Evolutionary conservation across 2,329 filamentous ascomycete species (phyloP), one percentile per base, ranked within the genome.

Genomic region (Alternaria sp.): DNA sequence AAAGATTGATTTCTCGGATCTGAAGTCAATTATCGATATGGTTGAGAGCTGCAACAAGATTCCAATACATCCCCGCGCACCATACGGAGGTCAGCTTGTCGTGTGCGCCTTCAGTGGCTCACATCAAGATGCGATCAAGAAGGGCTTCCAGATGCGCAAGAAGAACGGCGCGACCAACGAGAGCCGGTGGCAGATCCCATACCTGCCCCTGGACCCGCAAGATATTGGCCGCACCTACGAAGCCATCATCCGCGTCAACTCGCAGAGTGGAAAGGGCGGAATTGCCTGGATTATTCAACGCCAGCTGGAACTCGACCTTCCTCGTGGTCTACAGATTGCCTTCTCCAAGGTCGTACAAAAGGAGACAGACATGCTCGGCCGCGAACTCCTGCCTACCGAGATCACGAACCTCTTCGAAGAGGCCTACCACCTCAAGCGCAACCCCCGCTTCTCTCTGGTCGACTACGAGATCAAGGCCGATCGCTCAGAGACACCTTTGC

Each of bases 211-310:
- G 71, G 94, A 98, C 74, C 94, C 94, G 5, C 86, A 91, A 74
- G 94, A 98, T 74, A 97, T 98, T 66, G 94, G 94, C 51, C 89
- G 94, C 59, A 97, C 90, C n/a, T 98, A 98, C 86, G 94, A 98
- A 81, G 94, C 94, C 60, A 91, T 98, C 75, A 98, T 98, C 76
- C 91, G 94, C 61, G 94, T 98, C 86, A 99, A 98, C 84, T 96
- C 92, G 18, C 94, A 98, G 79, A 92, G 89, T 71, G 94, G 94
- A 67, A 98, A 99, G 83, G 94, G 94, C 63, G 95, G 95, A 70
- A 90, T 92, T 61, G 94, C 94, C 51, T 98, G 92, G 92, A 91
- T 98, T 75, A 94, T 98, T 76, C 89, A 94, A 76, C 90, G 91
- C 70, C 90, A 93, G 73, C 88, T 98, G 63, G 88, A 95, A 74